Base-by-base conservation (phyloP, 1,284 basidiomycete genomes). In the Heterobasidion occidentale region DNA sequence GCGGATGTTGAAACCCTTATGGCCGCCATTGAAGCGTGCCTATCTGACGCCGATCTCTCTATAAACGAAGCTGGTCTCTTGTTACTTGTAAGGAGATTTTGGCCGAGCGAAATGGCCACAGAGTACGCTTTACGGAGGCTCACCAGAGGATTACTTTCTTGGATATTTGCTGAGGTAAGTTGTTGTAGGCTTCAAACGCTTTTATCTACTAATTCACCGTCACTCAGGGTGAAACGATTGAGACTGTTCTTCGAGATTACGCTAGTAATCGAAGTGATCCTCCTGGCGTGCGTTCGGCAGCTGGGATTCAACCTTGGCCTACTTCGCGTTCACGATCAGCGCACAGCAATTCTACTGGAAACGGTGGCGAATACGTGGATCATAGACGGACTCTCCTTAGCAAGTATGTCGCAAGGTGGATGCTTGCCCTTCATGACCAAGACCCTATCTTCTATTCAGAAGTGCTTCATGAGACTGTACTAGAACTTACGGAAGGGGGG, bases 31-130 rank as follows among this genome's bases (percentile, higher is more conserved):
- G 89, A 91, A 65, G 77, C 79, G 1, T 85, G 84, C 60, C 70
- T 93, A 19, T 72, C 76, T 2, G 86, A 90, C 60, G 67, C 89
- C 33, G 83, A 90, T 66, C 70, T 92, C 20, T 81, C 84, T 0
- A 74, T 84, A 36, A 90, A 90, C 63, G 90, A 93, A 69, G 74
- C 79, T 19, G 90, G 84, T 0, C 77, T 91, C 55, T 68, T 87
- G 7, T 70, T 92, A 9, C 71, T 92, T 15, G 70, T 74, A 9
- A 77, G 81, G 52, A 77, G 82, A 59, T 80, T 88, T 58, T 90
- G 84, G 83, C 89, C 90, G 0, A 86, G 80, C 60, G 77, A 82
- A 7, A 75, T 90, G 68, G 77, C 83, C 48, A 85, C 88, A 7
- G 80, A 84, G 27, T 90, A 90, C 67, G 84, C 78, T 7, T 66